Evolutionary conservation across 148 eudicot genomes (phyloP).

Genomic region (Rhododendron molle): DNA sequence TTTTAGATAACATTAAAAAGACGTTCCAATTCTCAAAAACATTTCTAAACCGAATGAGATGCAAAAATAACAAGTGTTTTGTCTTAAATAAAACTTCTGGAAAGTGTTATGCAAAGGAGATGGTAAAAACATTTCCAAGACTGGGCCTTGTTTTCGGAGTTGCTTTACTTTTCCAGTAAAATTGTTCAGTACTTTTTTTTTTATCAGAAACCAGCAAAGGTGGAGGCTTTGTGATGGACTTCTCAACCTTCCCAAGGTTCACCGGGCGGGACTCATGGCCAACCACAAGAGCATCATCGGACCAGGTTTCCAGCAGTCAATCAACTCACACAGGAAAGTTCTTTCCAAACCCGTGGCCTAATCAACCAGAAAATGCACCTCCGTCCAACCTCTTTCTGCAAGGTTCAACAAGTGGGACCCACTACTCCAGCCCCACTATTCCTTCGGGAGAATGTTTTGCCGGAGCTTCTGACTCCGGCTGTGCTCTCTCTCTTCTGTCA

Average conservation of each 20-base stretch:
- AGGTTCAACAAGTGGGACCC: slow-evolving; percentile 36
- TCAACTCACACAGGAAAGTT: slow-evolving; percentile 32
- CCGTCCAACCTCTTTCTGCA: slow-evolving; percentile 39
- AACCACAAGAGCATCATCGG: slow-evolving; percentile 37
- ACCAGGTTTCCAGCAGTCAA: slow-evolving; percentile 36
- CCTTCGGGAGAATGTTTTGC: slow-evolving; percentile 63
- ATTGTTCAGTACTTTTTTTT: neutral
- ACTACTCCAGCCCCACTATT: slow-evolving; percentile 23
- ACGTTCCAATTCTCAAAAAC: neutral
- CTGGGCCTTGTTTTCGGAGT: neutral
- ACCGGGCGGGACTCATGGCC: slow-evolving; percentile 50
- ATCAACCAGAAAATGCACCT: slow-evolving; percentile 42
- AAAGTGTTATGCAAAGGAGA: neutral
- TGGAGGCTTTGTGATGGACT: slow-evolving; percentile 76
- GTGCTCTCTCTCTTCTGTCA: slow-evolving; percentile 99
- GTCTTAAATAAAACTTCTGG: neutral
- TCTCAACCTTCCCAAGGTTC: slow-evolving; percentile 42
- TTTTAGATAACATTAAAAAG: neutral
- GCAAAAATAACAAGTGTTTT: neutral
- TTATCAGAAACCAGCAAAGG: slow-evolving; percentile 49
- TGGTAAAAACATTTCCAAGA: neutral
- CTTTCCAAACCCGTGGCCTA: slow-evolving; percentile 47
- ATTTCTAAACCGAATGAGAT: neutral
- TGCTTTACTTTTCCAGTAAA: slow-evolving; percentile 2
- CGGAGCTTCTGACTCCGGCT: slow-evolving; percentile 45